Percentiles rank a stretch among this genome's conserved stretches.
These are phyloP conservation scores for Myxozyma vanderwaltii DNA, from an alignment of 805 yeast genomes.

Conservation along the genomic window DNA sequence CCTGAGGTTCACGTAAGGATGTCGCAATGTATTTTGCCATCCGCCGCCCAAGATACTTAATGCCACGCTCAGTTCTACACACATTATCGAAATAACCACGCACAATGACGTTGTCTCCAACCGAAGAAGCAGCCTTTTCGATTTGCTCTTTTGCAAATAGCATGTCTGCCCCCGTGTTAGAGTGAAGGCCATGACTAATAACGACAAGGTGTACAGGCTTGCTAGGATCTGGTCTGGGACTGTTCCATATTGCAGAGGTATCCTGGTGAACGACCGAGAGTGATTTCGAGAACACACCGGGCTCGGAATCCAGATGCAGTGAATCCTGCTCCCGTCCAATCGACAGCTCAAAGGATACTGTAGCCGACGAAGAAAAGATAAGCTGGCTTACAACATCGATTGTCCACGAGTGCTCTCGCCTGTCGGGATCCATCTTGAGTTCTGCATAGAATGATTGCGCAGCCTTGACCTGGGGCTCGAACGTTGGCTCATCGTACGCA, in stretches of 20 bases:
- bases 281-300: constrained; percentile 27
- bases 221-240: constrained; percentile 54
- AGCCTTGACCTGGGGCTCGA: constrained; percentile 63
- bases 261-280: constrained; percentile 48
- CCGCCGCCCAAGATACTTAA: constrained; percentile 78
- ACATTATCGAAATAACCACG: constrained; percentile 82
- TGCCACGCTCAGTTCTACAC: constrained; percentile 87
- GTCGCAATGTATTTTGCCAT: constrained; percentile 68
- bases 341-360: constrained; percentile 64
- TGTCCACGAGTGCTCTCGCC: constrained; percentile 63
- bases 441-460: constrained; percentile 66
- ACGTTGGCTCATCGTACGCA: constrained; percentile 41
- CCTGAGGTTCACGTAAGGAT: constrained; percentile 42
- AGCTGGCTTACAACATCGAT: constrained; percentile 82
- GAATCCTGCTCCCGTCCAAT: constrained; percentile 47
- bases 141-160: constrained; percentile 79
- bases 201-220: constrained; percentile 80
- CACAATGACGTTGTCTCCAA: constrained; percentile 69
- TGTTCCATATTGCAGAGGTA: constrained; percentile 74
- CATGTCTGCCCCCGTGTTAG: constrained; percentile 90
- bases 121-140: constrained; percentile 50
- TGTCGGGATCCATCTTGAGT: constrained; percentile 50
- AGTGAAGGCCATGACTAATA: constrained; percentile 88
- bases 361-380: constrained; percentile 67
- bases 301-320: constrained; percentile 32